A percentile compares a stretch with the other conserved stretches of the same genome.
These are phyloP conservation scores for Termitomyces sp. DNA, from an alignment of 768 basidiomycete genomes.

Conservation along the genomic window DNA sequence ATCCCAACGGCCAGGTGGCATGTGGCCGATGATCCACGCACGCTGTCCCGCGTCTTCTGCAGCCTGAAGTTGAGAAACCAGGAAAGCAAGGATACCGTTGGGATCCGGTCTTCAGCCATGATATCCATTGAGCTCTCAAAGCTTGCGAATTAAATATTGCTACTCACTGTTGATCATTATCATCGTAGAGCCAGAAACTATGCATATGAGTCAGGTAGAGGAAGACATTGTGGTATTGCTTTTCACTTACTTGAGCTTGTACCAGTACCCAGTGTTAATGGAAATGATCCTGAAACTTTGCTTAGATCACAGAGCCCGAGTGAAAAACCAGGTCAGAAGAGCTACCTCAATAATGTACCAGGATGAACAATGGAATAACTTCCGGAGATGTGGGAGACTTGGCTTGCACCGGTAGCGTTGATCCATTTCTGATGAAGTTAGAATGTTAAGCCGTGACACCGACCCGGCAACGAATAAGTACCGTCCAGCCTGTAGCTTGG, in stretches of 20 bases:
- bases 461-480: constrained; percentile 13
- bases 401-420: constrained; percentile 33
- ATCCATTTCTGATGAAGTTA: constrained; percentile 40
- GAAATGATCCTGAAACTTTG: constrained; percentile 45
- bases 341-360: constrained; percentile 47
- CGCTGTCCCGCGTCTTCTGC: constrained; percentile 59
- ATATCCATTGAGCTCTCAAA: neutral
- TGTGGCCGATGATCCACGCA: constrained; percentile 61
- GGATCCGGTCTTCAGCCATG: constrained; percentile 50
- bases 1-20: constrained; percentile 49
- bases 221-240: neutral
- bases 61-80: constrained; percentile 48
- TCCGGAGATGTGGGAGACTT: constrained; percentile 47
- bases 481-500: constrained; percentile 45
- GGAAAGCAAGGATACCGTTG: constrained; percentile 55
- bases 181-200: constrained; percentile 63
- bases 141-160: neutral
- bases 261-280: constrained; percentile 60
- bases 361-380: constrained; percentile 49
- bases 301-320: neutral
- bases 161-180: constrained; percentile 40
- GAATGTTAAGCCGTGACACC: neutral
- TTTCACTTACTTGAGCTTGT: constrained; percentile 47
- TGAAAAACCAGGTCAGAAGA: neutral
- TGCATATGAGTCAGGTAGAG: neutral